Base-by-base conservation (phyloP, 176 grass and related monocot genomes). In the Urochloa ruziziensis region DNA sequence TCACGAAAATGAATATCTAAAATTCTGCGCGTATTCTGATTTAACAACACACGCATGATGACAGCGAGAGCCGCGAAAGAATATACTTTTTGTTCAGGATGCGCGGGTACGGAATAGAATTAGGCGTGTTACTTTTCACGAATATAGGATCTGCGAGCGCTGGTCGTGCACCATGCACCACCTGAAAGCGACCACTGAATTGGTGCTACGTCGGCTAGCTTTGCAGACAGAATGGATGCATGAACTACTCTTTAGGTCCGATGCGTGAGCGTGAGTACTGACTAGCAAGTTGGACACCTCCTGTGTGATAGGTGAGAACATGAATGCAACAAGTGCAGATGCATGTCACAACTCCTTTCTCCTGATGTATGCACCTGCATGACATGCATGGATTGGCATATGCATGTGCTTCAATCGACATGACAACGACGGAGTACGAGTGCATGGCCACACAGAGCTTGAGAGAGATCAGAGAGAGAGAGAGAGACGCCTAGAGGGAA, bases 111-210 rank as follows among this genome's bases (percentile, higher is more conserved):
- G 12, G 33, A 61, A 61, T n/a, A 23, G 51, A 80, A 89, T 70
- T 48, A 52, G 30, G 4, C 17, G 57, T 23, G 47, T n/a, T 42
- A 30, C 16, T 86, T 86, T 90, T 57, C 40, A n/a, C 25, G 19
- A 56, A 81, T 49, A 10, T 83, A 68, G 88, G n/a, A 79, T 79
- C 74, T 56, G 15, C 19, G 19, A 74, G 66, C 86, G 74, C 30
- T 78, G 30, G 40, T 53, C 17, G 84, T 86, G 79, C 37, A 83
- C 67, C 39, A 11, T 86, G 84, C 49, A 79, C 79, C 74, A 79
- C 28, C 57, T 73, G 61, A 68, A 79, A 67, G 80, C 32, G 73
- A 83, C 73, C 42, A 40, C 0, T 46, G 27, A 57, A 48, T 57
- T 14, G 13, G 17, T 27, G 30, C 10, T 17, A 30, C 6, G 21